phyloP scores from a whole-genome alignment of 352 stramenopile genomes.

The Globisporangium uncinulatum region DNA sequence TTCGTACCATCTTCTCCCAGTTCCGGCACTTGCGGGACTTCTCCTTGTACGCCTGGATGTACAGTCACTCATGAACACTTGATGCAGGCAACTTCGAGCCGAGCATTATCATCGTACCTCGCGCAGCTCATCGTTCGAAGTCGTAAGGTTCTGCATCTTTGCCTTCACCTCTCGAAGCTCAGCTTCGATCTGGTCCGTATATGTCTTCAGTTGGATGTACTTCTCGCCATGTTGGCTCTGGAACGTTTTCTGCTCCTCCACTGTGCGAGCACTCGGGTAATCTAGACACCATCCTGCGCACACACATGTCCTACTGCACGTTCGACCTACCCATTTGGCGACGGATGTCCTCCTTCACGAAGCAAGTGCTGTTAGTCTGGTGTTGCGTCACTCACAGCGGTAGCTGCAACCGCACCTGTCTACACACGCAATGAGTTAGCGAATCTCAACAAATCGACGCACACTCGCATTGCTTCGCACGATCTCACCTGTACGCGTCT shows the following conservation, averaged over 20 bases:
- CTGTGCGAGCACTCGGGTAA: slow-evolving; percentile 16
- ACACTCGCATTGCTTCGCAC: background rate
- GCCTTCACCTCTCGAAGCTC: slow-evolving; percentile 77
- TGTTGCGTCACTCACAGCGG: background rate
- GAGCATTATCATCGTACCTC: slow-evolving; percentile 29
- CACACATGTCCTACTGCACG: background rate
- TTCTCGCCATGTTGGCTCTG: slow-evolving; percentile 79
- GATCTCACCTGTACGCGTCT: slow-evolving; percentile 64
- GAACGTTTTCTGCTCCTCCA: slow-evolving; percentile 76
- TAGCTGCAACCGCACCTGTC: slow-evolving; percentile 32
- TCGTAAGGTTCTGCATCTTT: slow-evolving; percentile 63
- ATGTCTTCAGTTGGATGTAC: slow-evolving; percentile 85
- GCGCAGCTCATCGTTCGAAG: slow-evolving; percentile 73
- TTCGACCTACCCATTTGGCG: slow-evolving; percentile 54
- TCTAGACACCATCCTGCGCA: background rate
- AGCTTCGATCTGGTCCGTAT: slow-evolving; percentile 80
- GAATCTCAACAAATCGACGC: no score
- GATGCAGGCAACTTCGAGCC: background rate
- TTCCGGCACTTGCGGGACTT: slow-evolving; percentile 83
- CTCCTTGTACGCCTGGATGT: slow-evolving; percentile 73
- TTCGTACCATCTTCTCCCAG: slow-evolving; percentile 84
- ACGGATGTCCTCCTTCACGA: slow-evolving; percentile 51
- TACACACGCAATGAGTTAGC: slow-evolving; percentile 16
- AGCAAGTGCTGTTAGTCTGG: background rate
- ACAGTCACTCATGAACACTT: no score